Evolutionary conservation across 2,329 filamentous ascomycete species (phyloP), one percentile per base, ranked within the genome.

Genomic region (Pseudogymnoascus sp.): DNA sequence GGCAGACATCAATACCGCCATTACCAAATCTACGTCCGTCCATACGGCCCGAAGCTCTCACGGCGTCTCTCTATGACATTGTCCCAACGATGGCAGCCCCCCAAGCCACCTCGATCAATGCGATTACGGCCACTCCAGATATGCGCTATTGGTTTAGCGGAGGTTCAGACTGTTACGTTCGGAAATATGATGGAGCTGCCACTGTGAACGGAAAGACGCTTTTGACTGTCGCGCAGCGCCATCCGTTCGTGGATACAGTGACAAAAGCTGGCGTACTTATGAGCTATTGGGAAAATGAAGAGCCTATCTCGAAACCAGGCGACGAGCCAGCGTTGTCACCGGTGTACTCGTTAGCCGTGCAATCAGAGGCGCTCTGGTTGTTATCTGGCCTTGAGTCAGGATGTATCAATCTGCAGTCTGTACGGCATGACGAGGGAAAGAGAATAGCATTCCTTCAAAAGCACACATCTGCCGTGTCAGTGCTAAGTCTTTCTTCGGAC

Each of bases 261-360:
- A 91, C 91, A 62, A 99, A 99, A 75, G 92, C 93, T 2, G 94
- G 92, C 1, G 90, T 96, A 5, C 78, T 97, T 59, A 87, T 97
- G 83, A 96, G 90, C 60, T 99, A 99, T 74, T 99, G 94, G 94
- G 94, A 97, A 74, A 99, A 97, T 70, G 92, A 97, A 73, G 93
- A 99, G 72, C 84, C 85, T 2, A 67, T 76, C 2, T 72, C 71
- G 15, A 66, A 39, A n/a, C 62, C 65, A 5, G 68, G 66, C 1
- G 79, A 88, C 58, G 87, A 90, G 2, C 77, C 84, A 25, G 76
- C 83, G 4, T 76, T 93, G n/a, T 96, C 91, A 8, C 92, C 94
- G 0, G 93, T 99, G 0, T 99, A 99, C 74, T 96, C 92, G 5
- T 79, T 99, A 27, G 94, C 94, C 1, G 88, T 95, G 4, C 91